These are phyloP conservation scores for Cryptomeria japonica DNA, from an alignment of 75 land plant genomes.

Conservation along the genomic window DNA sequence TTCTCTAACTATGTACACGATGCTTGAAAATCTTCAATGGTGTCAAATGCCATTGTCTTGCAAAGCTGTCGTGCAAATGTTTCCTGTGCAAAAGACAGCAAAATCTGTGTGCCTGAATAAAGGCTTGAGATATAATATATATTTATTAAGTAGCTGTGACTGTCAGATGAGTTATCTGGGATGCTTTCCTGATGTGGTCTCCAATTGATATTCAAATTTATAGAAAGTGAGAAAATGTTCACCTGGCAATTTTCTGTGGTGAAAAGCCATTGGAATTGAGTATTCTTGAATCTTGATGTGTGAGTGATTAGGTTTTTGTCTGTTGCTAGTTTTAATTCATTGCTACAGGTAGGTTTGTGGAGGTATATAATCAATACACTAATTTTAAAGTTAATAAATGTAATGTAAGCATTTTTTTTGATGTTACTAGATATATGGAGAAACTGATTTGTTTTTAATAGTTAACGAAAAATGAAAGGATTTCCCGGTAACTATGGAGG, in stretches of 20 bases:
- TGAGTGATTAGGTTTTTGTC: neutral
- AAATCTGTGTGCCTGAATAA: neutral
- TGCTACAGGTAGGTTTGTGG: neutral
- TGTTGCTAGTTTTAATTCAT: neutral
- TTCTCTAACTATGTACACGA: neutral
- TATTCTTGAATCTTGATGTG: neutral
- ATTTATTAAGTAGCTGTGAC: neutral
- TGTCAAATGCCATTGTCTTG: neutral
- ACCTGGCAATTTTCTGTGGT: neutral
- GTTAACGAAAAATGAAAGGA: too few species aligned
- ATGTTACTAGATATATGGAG: neutral
- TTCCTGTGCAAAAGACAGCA: neutral
- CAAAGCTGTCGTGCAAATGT: neutral
- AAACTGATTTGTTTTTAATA: neutral
- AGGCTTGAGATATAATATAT: neutral
- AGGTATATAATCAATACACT: neutral
- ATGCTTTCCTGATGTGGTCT: neutral
- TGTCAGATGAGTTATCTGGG: neutral
- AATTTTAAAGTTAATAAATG: neutral
- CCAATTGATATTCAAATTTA: neutral
- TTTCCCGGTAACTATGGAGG: neutral
- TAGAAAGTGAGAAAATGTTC: neutral
- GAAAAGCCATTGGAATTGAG: neutral
- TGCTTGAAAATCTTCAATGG: neutral
- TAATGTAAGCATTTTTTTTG: neutral